Base-by-base conservation (phyloP, 371 early-diverging fungal species). In the Mortierella sp. region DNA sequence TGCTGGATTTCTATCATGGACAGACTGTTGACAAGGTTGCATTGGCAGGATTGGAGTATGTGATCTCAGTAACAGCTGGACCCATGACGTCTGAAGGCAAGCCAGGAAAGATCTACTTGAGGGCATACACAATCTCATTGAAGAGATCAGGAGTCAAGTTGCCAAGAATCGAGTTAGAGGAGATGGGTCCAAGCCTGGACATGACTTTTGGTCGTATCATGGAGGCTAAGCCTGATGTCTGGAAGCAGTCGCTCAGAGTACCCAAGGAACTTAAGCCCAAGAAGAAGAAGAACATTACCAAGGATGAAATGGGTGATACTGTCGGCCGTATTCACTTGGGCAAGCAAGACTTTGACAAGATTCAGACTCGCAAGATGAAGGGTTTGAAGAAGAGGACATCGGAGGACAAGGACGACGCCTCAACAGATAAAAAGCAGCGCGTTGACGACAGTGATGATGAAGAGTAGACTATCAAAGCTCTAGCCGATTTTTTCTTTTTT, bases 311-410 rank as follows among this genome's bases (percentile, higher is more conserved):
- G 86, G 98, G 97, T 63, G 96, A 98, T 84, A 94, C 92, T 83
- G 88, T 93, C 60, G 99, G 98, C 22, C 92, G 96, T 66, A 88
- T 99, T 59, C 98, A 98, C 86, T 86, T 98, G 88, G 94, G 94
- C 68, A 90, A 92, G 76, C 99, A 98, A 85, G 94, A 97, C 63
- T 87, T 99, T 62, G 72, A 87, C 73, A 94, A 95, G 90, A 87
- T 98, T 74, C 98, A 99, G 84, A 97, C 97, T 1, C 89, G 99
- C 80, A 99, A 99, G 92, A 96, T 99, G 96, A 97, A 97, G 92
- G 99, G 96, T 70, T 87, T 99, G 80, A 97, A 97, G 88, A 87
- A 92, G 71, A 84, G 87, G 52, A 59, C 85, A 43, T 70, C 76
- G 38, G 86, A 87, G 57, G 81, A 84, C 13, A 89, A 87, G 9